Percentiles rank a stretch among this genome's conserved stretches.
Conservation (phyloP, 1,284 basidiomycete species). For the Ustilago shanxiensis region DNA sequence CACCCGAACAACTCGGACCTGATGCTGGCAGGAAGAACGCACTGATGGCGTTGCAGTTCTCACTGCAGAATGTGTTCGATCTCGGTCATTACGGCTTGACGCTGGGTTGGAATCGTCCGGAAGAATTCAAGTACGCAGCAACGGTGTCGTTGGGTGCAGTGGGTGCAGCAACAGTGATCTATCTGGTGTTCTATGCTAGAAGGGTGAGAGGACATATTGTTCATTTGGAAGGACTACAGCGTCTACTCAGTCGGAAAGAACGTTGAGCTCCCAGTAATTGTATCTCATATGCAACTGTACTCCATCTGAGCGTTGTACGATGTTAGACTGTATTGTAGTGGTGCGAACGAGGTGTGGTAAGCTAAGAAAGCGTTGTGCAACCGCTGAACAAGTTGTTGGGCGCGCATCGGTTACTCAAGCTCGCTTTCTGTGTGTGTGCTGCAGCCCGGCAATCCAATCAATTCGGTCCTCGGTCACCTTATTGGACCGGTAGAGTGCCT, state of each 20-base stretch:
- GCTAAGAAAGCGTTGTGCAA: neutral
- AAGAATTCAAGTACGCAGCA: slow-evolving; percentile 60
- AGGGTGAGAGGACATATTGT: slow-evolving; percentile 60
- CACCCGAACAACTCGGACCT: slow-evolving; percentile 33
- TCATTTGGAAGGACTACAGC: slow-evolving; percentile 52
- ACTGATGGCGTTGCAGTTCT: slow-evolving; percentile 57
- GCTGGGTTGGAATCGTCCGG: slow-evolving; percentile 50
- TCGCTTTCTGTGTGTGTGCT: neutral
- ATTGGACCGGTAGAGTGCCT: neutral
- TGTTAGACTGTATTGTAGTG: neutral
- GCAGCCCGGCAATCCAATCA: neutral
- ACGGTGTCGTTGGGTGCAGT: slow-evolving; percentile 53
- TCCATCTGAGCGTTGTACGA: neutral
- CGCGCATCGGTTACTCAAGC: slow-evolving; percentile 2
- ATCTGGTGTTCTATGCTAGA: slow-evolving; percentile 55
- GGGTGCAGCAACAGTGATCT: slow-evolving; percentile 52
- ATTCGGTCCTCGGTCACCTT: neutral
- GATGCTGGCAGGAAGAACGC: slow-evolving; percentile 51
- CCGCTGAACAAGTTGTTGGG: neutral
- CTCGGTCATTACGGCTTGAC: slow-evolving; percentile 60
- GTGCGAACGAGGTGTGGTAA: slow-evolving; percentile 14
- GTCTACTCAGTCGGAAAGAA: slow-evolving; percentile 41
- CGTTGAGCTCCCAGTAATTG: slow-evolving; percentile 12
- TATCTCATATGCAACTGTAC: neutral
- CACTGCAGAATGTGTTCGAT: slow-evolving; percentile 56